A percentile compares a stretch with the other conserved stretches of the same genome.
Evolutionary conservation across 2,329 filamentous ascomycete genomes (phyloP).

Genomic region (Penicillium sp.): DNA sequence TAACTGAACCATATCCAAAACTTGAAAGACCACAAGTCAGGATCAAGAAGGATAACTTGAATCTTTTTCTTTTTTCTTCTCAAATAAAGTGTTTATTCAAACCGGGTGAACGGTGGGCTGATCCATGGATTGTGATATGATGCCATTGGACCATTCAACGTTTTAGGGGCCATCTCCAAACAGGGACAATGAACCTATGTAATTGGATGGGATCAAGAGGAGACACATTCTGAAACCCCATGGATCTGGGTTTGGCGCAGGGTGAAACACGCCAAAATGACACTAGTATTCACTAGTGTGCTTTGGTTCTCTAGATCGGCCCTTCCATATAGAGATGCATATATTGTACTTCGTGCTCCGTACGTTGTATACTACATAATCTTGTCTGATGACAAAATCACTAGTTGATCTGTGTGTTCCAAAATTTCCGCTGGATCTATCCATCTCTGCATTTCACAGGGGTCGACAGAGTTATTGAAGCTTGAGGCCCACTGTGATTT

Average conservation of each 20-base stretch:
- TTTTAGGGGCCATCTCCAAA: not conserved
- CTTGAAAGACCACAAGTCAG: too few species aligned
- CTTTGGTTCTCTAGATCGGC: not conserved
- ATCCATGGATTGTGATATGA: slow-evolving; percentile 12
- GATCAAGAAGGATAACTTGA: too few species aligned
- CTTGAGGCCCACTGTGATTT: not conserved
- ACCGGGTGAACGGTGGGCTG: slow-evolving; percentile 23
- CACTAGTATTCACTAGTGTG: slow-evolving; percentile 24
- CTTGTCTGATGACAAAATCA: too few species aligned
- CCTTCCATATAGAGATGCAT: not conserved
- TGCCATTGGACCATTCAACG: not conserved
- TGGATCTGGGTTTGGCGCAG: slow-evolving; percentile 18
- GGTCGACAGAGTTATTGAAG: not conserved
- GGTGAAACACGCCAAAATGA: slow-evolving; percentile 32
- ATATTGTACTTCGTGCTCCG: not conserved
- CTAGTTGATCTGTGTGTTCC: too few species aligned
- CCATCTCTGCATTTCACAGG: not conserved
- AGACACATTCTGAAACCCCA: slow-evolving; percentile 28
- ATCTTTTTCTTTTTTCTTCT: not conserved
- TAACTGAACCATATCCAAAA: too few species aligned
- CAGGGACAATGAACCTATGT: not conserved
- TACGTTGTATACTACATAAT: too few species aligned
- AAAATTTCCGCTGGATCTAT: too few species aligned
- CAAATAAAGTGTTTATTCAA: not conserved
- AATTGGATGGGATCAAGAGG: slow-evolving; percentile 1